Evolutionary conservation across 164 flowering plant species (phyloP).

Genomic region (Umbilicus rupestris): DNA sequence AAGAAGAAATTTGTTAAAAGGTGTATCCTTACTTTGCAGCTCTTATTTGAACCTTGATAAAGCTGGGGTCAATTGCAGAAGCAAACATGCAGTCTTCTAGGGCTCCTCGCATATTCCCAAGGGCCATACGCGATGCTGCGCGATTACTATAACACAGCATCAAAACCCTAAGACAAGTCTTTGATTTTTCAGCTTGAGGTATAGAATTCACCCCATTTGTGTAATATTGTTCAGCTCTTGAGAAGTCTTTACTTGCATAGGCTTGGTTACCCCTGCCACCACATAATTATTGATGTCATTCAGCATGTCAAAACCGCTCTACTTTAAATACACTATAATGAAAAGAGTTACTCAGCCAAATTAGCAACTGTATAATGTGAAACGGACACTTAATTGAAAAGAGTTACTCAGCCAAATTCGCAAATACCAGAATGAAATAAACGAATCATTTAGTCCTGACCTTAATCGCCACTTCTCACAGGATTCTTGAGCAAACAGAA

Average conservation of each 20-base stretch:
- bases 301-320: not conserved
- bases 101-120: constrained; percentile 76
- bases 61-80: constrained; percentile 52
- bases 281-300: too few relatives aligned
- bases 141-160: constrained; percentile 91
- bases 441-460: constrained; percentile 19
- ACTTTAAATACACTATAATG: not conserved
- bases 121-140: constrained; percentile 80
- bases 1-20: not conserved
- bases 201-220: constrained; percentile 63
- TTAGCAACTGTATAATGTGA: not conserved
- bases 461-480: constrained; percentile 78
- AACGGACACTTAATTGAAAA: constrained; percentile 1
- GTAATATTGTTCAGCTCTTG: constrained; percentile 80
- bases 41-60: constrained; percentile 66
- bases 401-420: too few relatives aligned
- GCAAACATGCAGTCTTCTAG: constrained; percentile 65
- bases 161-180: constrained; percentile 54
- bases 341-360: not conserved
- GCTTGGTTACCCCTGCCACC: constrained; percentile 83
- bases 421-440: not conserved
- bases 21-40: constrained; percentile 73
- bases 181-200: constrained; percentile 43
- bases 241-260: constrained; percentile 54
- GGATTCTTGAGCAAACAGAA: constrained; percentile 38